Base-by-base conservation (phyloP, 2,329 filamentous ascomycete species). In the Ophiostoma novo-ulmi region DNA sequence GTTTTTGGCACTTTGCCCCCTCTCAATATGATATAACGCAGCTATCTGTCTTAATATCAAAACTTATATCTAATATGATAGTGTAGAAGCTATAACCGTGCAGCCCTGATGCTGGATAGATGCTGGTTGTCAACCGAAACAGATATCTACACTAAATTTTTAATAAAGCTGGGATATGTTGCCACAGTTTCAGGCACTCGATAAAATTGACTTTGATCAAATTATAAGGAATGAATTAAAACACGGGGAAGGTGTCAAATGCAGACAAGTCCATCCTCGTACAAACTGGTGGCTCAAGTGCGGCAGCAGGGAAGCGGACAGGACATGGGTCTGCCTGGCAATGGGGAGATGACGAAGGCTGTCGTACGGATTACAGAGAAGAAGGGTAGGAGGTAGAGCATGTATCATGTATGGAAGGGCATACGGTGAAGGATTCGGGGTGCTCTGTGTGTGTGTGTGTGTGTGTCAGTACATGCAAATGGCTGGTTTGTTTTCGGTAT, bases 251-350 rank as follows among this genome's bases (percentile, higher is more conserved):
- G 26, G 36, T 17, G 26, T 39, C 65, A 65, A 66, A 35, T 41
- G 44, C 10, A 70, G 63, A 70, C 20, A 31, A 35, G 5, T 14
- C 48, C 38, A n/a, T 39, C 52, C 52, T 58, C 6, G 26, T 58
- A 39, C 61, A 69, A 70, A 70, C 61, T 13, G 69, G 61, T 70
- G 69, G 69, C 61, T 70, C 39, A 70, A 63, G 52, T 52, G 48
- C 38, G 52, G 52, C 52, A 58, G 58, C 55, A 61, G 55, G 48
- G 48, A 44, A 55, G 52, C 52, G n/a, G 58, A 36, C 58, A 63
- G 58, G 58, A 63, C 13, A 63, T 61, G 58, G 58, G 58, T 63
- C 7, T 61, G 17, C 55, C 55, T 63, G 26, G 5, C 58, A 61
- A 63, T 39, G 35, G 36, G 66, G 39, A 55, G 63, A 52, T 38